Conservation (phyloP, 768 basidiomycete species). For the Goffeauzyma gilvescens region DNA sequence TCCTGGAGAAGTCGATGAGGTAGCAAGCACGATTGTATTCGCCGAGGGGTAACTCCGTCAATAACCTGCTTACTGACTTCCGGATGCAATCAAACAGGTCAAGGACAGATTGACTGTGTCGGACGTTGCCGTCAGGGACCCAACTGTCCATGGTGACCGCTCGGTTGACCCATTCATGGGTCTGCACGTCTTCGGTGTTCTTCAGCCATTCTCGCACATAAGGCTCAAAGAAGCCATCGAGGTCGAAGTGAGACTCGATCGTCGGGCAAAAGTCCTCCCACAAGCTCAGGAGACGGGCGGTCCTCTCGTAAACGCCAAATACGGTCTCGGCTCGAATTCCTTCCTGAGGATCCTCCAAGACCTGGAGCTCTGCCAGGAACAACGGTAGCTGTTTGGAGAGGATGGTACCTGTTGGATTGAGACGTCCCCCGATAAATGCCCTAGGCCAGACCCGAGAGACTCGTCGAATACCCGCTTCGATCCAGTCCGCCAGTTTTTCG, state of each 20-base stretch:
- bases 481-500: conserved; percentile 25
- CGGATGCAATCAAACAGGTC: conserved; percentile 30
- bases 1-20: conserved; percentile 29
- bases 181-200: conserved; percentile 23
- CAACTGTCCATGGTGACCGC: conserved; percentile 30
- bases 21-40: conserved; percentile 30
- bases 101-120: conserved; percentile 27
- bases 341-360: conserved; percentile 18
- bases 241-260: conserved; percentile 14
- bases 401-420: conserved; percentile 26
- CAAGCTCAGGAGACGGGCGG: conserved; percentile 16
- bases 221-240: conserved; percentile 31
- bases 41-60: conserved; percentile 24
- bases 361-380: conserved; percentile 29
- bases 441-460: conserved; percentile 19
- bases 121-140: conserved; percentile 26
- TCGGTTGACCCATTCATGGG: conserved; percentile 28
- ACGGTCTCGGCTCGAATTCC: conserved; percentile 20
- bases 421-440: not conserved
- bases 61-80: conserved; percentile 17
- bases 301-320: conserved; percentile 26
- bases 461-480: conserved; percentile 19
- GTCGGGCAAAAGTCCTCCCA: conserved; percentile 29
- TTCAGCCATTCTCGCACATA: conserved; percentile 28
- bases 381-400: conserved; percentile 29